These are phyloP conservation scores for Penicillium oxalicum DNA, from an alignment of 2,329 filamentous ascomycete species.

Conservation along the genomic window DNA sequence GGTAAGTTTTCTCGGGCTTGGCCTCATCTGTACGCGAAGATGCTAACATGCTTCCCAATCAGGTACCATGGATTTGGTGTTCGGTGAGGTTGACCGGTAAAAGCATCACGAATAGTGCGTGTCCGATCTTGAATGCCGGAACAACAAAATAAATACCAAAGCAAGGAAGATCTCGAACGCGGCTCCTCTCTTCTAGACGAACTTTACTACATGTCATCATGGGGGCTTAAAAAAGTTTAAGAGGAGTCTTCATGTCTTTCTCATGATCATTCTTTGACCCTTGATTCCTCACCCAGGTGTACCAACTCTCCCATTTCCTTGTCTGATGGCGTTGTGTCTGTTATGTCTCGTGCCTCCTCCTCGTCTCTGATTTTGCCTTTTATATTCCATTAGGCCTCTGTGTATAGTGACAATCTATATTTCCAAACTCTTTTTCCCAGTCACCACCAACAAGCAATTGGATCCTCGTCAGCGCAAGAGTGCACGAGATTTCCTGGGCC, in stretches of 20 bases:
- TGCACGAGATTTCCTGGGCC: no score
- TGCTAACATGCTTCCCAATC: slow-evolving; percentile 12
- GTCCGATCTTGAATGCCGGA: slow-evolving; percentile 14
- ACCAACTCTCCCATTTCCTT: slow-evolving; percentile 22
- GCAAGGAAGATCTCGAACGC: slow-evolving; percentile 17
- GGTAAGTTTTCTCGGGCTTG: slow-evolving; percentile 38
- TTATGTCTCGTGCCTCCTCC: slow-evolving; percentile 22
- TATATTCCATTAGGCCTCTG: slow-evolving; percentile 22
- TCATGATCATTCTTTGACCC: slow-evolving; percentile 17
- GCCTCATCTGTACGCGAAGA: slow-evolving; percentile 2
- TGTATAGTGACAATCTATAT: slow-evolving; percentile 28
- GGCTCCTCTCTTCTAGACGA: slow-evolving; percentile 17
- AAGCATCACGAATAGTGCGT: slow-evolving; percentile 13
- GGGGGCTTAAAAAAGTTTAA: slow-evolving; percentile 12
- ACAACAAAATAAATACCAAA: slow-evolving; percentile 10
- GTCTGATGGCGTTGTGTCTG: slow-evolving; percentile 32
- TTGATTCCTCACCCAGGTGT: slow-evolving; percentile 18
- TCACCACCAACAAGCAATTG: no score
- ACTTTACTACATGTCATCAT: slow-evolving; percentile 9
- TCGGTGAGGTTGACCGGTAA: slow-evolving; percentile 62
- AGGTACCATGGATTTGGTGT: slow-evolving; percentile 77
- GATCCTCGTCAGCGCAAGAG: no score
- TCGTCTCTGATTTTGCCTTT: slow-evolving; percentile 20
- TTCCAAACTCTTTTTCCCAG: slow-evolving; percentile 11
- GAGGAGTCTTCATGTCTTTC: slow-evolving; percentile 10